These are phyloP conservation scores for Macrophomina phaseolina DNA, from an alignment of 2,329 filamentous ascomycete species.

Conservation along the genomic window DNA sequence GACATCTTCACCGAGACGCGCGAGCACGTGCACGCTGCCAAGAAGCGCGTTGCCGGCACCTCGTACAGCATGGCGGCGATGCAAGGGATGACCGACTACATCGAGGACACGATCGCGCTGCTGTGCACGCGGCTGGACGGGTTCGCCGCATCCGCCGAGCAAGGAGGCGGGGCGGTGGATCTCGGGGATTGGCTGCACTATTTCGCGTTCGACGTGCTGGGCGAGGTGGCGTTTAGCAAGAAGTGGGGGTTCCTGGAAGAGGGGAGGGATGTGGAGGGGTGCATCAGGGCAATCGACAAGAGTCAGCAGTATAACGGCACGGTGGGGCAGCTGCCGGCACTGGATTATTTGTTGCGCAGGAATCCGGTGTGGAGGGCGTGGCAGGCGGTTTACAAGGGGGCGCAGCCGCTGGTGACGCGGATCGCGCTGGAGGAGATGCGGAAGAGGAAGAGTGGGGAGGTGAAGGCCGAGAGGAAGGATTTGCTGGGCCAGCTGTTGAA, in stretches of 20 bases:
- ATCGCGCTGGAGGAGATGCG: conserved; percentile 17
- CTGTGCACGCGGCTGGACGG: conserved; percentile 37
- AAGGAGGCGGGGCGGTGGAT: conserved; percentile 31
- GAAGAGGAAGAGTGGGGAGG: conserved; percentile 8
- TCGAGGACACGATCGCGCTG: conserved; percentile 37
- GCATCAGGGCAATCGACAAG: conserved; percentile 26
- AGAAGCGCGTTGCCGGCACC: conserved; percentile 24
- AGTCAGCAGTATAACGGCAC: conserved; percentile 39
- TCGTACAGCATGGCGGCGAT: conserved; percentile 36
- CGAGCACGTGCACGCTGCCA: conserved; percentile 52
- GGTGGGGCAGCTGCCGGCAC: conserved; percentile 25
- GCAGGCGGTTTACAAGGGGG: background rate
- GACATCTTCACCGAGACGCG: conserved; percentile 53
- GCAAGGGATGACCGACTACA: conserved; percentile 36
- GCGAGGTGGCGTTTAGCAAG: conserved; percentile 29
- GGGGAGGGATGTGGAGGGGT: conserved; percentile 31
- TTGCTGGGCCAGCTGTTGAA: conserved; percentile 21
- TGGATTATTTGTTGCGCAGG: conserved; percentile 17
- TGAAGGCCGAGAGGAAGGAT: background rate
- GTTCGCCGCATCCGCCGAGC: conserved; percentile 29
- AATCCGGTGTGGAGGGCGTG: conserved; percentile 15
- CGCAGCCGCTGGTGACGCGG: conserved; percentile 18
- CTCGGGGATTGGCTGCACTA: conserved; percentile 48
- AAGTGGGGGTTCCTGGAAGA: conserved; percentile 30
- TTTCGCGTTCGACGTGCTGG: conserved; percentile 36